Percentiles rank a stretch among this genome's conserved stretches.
Conservation (phyloP, 2,329 filamentous ascomycete genomes). For the Cytospora mali region DNA sequence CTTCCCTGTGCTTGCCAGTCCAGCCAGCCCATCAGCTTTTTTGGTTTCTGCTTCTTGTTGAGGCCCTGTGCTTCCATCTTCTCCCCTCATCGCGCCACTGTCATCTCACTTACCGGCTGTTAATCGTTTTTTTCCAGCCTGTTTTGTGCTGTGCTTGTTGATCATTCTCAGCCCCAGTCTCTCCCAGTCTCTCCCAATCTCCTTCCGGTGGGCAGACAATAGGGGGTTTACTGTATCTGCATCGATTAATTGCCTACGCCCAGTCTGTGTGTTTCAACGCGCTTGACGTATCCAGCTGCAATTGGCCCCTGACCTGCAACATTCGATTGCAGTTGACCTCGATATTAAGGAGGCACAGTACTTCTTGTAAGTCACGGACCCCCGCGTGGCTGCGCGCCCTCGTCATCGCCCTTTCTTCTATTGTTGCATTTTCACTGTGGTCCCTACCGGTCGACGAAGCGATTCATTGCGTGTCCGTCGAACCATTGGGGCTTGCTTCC, state of each 20-base stretch:
- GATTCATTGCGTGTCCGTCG: not conserved
- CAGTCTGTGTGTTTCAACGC: conserved; percentile 3
- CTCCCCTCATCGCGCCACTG: conserved; percentile 6
- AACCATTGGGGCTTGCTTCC: not conserved
- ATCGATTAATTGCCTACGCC: conserved; percentile 6
- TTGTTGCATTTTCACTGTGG: conserved; percentile 1
- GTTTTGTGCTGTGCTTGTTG: conserved; percentile 12
- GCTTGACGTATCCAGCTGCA: conserved; percentile 13
- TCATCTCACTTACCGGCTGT: conserved; percentile 12
- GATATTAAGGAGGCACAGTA: conserved; percentile 1
- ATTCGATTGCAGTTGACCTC: not conserved
- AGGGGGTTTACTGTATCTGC: conserved; percentile 9
- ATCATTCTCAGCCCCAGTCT: conserved; percentile 2
- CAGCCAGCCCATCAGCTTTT: not conserved
- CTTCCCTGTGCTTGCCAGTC: conserved; percentile 4
- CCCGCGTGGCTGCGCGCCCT: not conserved
- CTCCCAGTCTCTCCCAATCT: conserved; percentile 20
- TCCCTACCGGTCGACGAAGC: conserved; percentile 10
- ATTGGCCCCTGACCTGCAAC: not conserved
- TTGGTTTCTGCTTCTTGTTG: not conserved
- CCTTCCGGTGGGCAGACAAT: conserved; percentile 7
- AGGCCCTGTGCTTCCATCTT: conserved; percentile 10
- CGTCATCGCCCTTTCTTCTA: conserved; percentile 10
- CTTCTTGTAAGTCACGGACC: conserved; percentile 6
- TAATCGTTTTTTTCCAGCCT: not conserved